Percentiles rank a stretch among this genome's conserved stretches.
Evolutionary conservation across 495 filamentous ascomycete species (phyloP).

Genomic region (Aspergillus funiculosus): DNA sequence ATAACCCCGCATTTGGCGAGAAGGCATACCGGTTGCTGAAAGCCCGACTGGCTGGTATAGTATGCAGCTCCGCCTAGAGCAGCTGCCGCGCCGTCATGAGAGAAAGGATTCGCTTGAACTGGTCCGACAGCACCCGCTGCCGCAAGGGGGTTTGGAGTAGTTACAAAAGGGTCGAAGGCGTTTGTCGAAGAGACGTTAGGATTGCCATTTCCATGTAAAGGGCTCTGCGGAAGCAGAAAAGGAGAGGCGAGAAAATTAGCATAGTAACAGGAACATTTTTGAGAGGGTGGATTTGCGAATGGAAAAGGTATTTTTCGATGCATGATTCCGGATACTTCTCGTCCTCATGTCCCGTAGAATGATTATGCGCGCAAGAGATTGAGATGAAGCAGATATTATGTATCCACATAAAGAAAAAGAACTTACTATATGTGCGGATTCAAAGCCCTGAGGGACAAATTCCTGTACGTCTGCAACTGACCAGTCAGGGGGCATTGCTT

Average conservation of each 20-base stretch:
- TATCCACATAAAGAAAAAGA: not conserved
- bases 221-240: slow-evolving; percentile 18
- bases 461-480: slow-evolving; percentile 61
- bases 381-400: slow-evolving; percentile 1
- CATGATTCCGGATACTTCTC: too few species aligned
- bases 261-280: too few species aligned
- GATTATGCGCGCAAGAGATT: too few species aligned
- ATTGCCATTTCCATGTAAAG: slow-evolving; percentile 42
- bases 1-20: not conserved
- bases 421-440: slow-evolving; percentile 57
- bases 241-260: too few species aligned
- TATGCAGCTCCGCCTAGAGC: slow-evolving; percentile 49
- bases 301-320: too few species aligned
- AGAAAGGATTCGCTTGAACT: slow-evolving; percentile 60
- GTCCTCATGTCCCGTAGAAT: too few species aligned
- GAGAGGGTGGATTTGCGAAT: too few species aligned
- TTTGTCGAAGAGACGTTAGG: slow-evolving; percentile 27
- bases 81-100: slow-evolving; percentile 50
- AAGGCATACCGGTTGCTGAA: slow-evolving; percentile 62
- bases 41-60: slow-evolving; percentile 47
- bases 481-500: slow-evolving; percentile 49
- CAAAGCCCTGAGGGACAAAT: slow-evolving; percentile 75
- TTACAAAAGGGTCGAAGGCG: slow-evolving; percentile 57
- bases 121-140: slow-evolving; percentile 43
- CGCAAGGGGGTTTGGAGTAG: slow-evolving; percentile 47